Conservation (phyloP, 306 rosid species). For the Corylus americana region DNA sequence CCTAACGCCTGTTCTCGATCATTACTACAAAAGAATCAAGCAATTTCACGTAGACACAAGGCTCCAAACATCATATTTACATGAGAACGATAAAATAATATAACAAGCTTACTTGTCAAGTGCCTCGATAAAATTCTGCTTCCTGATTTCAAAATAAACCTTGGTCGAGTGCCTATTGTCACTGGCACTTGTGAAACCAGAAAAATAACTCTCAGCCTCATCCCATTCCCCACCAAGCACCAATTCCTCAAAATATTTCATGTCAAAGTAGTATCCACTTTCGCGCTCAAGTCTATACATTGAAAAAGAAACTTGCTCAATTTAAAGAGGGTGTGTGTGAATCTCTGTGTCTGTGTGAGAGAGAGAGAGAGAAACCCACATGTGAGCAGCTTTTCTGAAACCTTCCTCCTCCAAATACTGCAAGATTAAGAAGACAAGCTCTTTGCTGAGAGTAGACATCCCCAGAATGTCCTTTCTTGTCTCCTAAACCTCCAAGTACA, state of each 20-base stretch:
- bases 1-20: conserved; percentile 26
- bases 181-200: conserved; percentile 29
- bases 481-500: conserved; percentile 8
- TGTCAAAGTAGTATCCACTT: conserved; percentile 46
- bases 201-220: conserved; percentile 44
- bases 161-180: conserved; percentile 36
- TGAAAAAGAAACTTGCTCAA: neutral
- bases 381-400: conserved; percentile 33
- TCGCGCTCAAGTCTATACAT: conserved; percentile 49
- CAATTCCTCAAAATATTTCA: conserved; percentile 35
- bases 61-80: neutral
- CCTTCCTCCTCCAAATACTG: conserved; percentile 38
- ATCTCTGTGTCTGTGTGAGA: neutral
- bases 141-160: conserved; percentile 45
- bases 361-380: conserved; percentile 22
- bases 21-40: conserved; percentile 23
- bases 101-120: conserved; percentile 35
- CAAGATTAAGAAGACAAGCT: conserved; percentile 32
- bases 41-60: conserved; percentile 1
- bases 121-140: conserved; percentile 48
- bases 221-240: conserved; percentile 43
- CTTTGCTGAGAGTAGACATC: conserved; percentile 20
- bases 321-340: neutral
- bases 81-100: neutral
- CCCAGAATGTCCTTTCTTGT: conserved; percentile 8